phyloP scores from a whole-genome alignment of 805 yeast species.

The Middelhovenomyces tepae region DNA sequence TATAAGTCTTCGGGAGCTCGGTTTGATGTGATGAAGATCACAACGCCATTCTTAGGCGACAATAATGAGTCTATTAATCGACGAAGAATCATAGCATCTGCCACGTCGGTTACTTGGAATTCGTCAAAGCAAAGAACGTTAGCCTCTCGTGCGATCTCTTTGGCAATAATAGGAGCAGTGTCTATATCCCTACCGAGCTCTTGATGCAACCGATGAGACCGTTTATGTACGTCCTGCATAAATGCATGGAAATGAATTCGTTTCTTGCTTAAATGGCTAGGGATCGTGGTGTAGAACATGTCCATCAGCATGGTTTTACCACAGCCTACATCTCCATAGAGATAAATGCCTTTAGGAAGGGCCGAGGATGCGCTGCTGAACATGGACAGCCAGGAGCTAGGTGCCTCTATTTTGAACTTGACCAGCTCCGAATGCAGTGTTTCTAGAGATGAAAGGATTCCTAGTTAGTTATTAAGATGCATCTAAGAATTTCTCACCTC shows the following conservation, averaged over 20 bases:
- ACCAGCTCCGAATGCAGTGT: conserved; percentile 46
- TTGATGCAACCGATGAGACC: conserved; percentile 65
- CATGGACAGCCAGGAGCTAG: conserved; percentile 11
- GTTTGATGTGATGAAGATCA: conserved; percentile 88
- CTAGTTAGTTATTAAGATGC: conserved; percentile 4
- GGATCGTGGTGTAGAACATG: conserved; percentile 78
- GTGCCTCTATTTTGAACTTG: conserved; percentile 9
- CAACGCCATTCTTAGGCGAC: conserved; percentile 57
- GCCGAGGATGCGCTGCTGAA: conserved; percentile 36
- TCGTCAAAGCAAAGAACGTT: conserved; percentile 91
- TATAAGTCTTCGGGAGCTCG: conserved; percentile 91
- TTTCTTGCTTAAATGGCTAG: conserved; percentile 62
- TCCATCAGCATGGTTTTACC: conserved; percentile 99
- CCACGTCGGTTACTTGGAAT: conserved; percentile 96
- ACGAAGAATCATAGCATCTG: conserved; percentile 93
- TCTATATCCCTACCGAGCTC: conserved; percentile 68
- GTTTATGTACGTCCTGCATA: conserved; percentile 87
- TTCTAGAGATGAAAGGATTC: conserved; percentile 55
- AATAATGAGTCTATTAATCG: conserved; percentile 60
- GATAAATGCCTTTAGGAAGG: conserved; percentile 74
- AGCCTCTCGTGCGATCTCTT: conserved; percentile 66
- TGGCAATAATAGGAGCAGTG: conserved; percentile 75
- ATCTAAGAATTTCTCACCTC: conserved; percentile 27
- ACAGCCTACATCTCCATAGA: conserved; percentile 97
- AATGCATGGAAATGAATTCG: conserved; percentile 94